Evolutionary conservation across 2,329 filamentous ascomycete genomes (phyloP).

Genomic region (Cercospora sp.): DNA sequence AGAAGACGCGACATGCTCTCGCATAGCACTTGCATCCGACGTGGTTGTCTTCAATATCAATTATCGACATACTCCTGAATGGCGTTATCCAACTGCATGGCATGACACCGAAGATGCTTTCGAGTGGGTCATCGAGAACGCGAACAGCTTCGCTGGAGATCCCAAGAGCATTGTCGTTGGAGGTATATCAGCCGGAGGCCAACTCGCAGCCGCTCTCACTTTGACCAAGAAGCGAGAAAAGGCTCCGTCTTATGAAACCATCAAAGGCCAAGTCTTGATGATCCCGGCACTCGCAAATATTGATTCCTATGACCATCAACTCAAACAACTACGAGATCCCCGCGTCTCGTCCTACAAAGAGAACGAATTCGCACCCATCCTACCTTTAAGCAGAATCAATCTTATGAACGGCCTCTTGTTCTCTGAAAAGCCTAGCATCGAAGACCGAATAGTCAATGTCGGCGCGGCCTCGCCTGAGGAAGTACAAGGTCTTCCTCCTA

Average conservation of each 20-base stretch:
- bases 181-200: slow-evolving; percentile 53
- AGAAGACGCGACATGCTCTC: slow-evolving; percentile 56
- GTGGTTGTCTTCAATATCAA: slow-evolving; percentile 57
- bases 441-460: slow-evolving; percentile 46
- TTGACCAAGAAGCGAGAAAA: slow-evolving; percentile 42
- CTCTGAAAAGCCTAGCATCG: slow-evolving; percentile 22
- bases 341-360: slow-evolving; percentile 49
- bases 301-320: slow-evolving; percentile 40
- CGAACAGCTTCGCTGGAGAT: slow-evolving; percentile 44
- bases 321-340: slow-evolving; percentile 41
- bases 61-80: slow-evolving; percentile 61
- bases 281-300: slow-evolving; percentile 50
- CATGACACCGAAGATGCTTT: slow-evolving; percentile 58
- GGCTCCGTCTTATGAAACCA: slow-evolving; percentile 39
- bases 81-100: slow-evolving; percentile 55
- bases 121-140: slow-evolving; percentile 55
- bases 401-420: slow-evolving; percentile 29
- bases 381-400: slow-evolving; percentile 45
- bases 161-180: slow-evolving; percentile 47
- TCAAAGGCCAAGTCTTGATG: slow-evolving; percentile 54
- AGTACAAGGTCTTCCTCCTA: slow-evolving; percentile 49
- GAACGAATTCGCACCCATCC: slow-evolving; percentile 53
- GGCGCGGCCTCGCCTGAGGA: slow-evolving; percentile 39
- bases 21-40: slow-evolving; percentile 47
- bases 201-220: slow-evolving; percentile 47